phyloP scores from a whole-genome alignment of 108 stramenopile genomes.

The Stephanodiscus triporus region DNA sequence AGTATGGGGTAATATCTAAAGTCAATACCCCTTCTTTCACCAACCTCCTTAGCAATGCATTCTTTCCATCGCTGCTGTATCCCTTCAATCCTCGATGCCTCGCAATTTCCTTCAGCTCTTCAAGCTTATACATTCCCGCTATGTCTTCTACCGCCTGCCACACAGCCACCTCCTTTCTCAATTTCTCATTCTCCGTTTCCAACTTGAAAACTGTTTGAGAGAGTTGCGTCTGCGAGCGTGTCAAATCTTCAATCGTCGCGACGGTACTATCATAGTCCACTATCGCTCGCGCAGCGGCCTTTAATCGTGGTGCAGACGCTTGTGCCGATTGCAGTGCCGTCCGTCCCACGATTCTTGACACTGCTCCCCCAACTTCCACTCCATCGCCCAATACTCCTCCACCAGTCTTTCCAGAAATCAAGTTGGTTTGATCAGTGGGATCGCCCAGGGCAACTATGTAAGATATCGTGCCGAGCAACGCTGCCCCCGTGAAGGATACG shows the following conservation, averaged over 20 bases:
- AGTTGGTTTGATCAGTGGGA: constrained; percentile 38
- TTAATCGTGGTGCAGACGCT: constrained; percentile 36
- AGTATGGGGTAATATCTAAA: constrained; percentile 14
- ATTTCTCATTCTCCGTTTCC: constrained; percentile 35
- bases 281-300: constrained; percentile 39
- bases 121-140: constrained; percentile 30
- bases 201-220: constrained; percentile 18
- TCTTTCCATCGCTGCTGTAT: constrained; percentile 45
- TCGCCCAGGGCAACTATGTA: constrained; percentile 48
- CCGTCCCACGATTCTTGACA: constrained; percentile 44
- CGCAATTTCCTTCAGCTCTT: constrained; percentile 50
- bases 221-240: constrained; percentile 12
- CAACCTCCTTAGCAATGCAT: constrained; percentile 43
- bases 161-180: constrained; percentile 33
- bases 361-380: constrained; percentile 46
- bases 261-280: constrained; percentile 41
- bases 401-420: constrained; percentile 14
- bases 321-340: constrained; percentile 37
- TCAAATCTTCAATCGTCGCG: constrained; percentile 36
- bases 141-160: constrained; percentile 40
- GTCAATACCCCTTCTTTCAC: constrained; percentile 37
- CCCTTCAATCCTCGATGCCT: constrained; percentile 27
- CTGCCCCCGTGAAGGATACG: constrained; percentile 46
- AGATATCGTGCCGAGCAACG: constrained; percentile 37
- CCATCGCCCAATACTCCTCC: constrained; percentile 32